Base-by-base conservation (phyloP, 805 yeast genomes). In the Yarrowia keelungensis region DNA sequence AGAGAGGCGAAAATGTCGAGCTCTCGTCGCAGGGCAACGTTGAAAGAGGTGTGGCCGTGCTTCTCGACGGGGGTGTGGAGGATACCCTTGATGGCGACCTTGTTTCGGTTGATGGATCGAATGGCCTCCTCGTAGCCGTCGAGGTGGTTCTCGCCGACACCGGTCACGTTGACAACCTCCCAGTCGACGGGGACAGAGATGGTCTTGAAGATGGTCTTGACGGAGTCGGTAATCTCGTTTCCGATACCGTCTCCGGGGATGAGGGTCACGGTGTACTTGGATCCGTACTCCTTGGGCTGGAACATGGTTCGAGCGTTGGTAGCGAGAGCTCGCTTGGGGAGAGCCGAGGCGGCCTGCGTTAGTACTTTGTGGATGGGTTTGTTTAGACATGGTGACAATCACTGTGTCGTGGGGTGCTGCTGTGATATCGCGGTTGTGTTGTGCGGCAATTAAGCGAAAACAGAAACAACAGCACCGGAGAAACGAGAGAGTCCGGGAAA, bases 221-320 rank as follows among this genome's bases (percentile, higher is more conserved):
- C 99, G 35, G 98, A 90, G 79, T 90, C 94, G 70, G 98, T 89
- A 78, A 93, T 91, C 83, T 93, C 97, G 77, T 89, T 89, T 80
- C 99, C 99, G 74, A 93, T 90, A 86, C 98, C 98, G 79, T 94
- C 99, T 81, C 99, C 83, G 70, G 98, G 98, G 75, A 94, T 89
- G 79, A 94, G 85, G 64, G 99, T 94, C 69, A 95, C 97, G 67
- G 94, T 90, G 85, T 87, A 93, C 79, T 89, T 89, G 71, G 97
- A 97, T 74, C 98, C 98, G 82, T 91, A 92, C 81, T 91, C 90
- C 83, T 91, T 91, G 76, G 97, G 96, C 76, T 90, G 83, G 72
- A 85, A 85, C 70, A 85, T 76, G 78, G 87, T 90, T 47, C 56
- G 56, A 19, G 61, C 68, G 43, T 42, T 43, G 62, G 68, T 51